Evolutionary conservation across 2,329 filamentous ascomycete species (phyloP), one percentile per base, ranked within the genome.

Genomic region (Epichloe bromicola): DNA sequence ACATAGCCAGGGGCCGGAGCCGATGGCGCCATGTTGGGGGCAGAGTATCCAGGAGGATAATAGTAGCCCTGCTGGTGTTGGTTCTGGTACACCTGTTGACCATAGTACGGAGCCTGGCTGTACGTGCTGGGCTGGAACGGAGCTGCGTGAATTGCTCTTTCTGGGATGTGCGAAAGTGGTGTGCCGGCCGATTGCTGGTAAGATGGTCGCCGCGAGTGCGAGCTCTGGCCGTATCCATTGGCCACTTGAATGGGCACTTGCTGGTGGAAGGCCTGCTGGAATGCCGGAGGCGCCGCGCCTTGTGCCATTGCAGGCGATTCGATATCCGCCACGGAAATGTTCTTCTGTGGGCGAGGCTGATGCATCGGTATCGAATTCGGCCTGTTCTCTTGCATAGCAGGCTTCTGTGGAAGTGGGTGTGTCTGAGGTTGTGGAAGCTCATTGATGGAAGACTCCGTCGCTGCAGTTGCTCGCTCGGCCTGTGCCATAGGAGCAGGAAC

Each of bases 291-390:
- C n/a, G 39, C 47, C 20, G 23, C 42, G 70, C 58, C 74, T 60
- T 72, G 73, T 48, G 67, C 63, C 59, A 70, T 75, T 5, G 79
- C 82, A 4, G 90, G 88, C 7, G 86, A 86, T 66, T 97, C 93
- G 58, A 97, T 95, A 60, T 88, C 89, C 52, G 88, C 87, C 53
- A 97, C 82, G 10, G 90, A 96, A 34, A 97, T 88, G 5, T 89
- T 78, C 73, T 97, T 97, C 66, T 97, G 90, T 8, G 93, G 91
- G 49, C 88, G 85, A 52, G 93, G 93, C 65, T 97, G 93, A 64
- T 97, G 88, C 82, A 97, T 95, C 1, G 88, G 79, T 57, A 79
- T 71, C 42, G 70, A 66, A 5, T 73, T 67, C 42, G 60, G 60
- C 14, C 74, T 70, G 57, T 73, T 80, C 61, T 83, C 78, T 57